Conservation (phyloP, 1,284 basidiomycete genomes). For the Erythrobasidium hasegawianum region DNA sequence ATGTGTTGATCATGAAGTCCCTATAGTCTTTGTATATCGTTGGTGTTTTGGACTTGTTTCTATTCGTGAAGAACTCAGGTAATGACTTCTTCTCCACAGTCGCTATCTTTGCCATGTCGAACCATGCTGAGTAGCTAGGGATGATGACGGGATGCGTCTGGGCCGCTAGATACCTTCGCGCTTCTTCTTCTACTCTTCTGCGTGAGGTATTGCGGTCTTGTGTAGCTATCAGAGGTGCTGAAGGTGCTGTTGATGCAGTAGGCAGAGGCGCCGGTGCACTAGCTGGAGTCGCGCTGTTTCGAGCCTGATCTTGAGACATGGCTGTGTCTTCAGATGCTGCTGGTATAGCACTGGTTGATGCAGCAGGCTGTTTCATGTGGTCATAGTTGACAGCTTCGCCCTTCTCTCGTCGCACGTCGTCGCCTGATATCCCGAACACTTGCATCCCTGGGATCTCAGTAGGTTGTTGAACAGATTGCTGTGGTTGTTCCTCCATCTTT, state of each 20-base stretch:
- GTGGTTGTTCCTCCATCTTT: slow-evolving; percentile 5
- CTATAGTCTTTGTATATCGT: slow-evolving; percentile 98
- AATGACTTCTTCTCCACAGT: slow-evolving; percentile 86
- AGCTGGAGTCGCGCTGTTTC: background rate
- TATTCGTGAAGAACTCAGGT: slow-evolving; percentile 97
- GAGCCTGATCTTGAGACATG: background rate
- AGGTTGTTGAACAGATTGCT: background rate
- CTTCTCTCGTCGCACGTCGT: slow-evolving; percentile 33
- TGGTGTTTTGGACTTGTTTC: slow-evolving; percentile 92
- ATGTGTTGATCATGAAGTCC: slow-evolving; percentile 99
- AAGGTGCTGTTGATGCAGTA: too few species aligned
- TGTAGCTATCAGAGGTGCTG: slow-evolving; percentile 55
- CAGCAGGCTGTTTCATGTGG: slow-evolving; percentile 21
- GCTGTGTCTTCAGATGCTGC: slow-evolving; percentile 3
- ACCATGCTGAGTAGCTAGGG: slow-evolving; percentile 97
- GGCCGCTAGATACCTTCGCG: slow-evolving; percentile 87
- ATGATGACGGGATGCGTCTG: slow-evolving; percentile 93
- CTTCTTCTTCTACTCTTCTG: slow-evolving; percentile 73
- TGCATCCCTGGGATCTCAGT: slow-evolving; percentile 32
- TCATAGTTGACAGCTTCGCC: slow-evolving; percentile 28
- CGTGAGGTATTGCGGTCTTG: slow-evolving; percentile 74
- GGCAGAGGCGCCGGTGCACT: slow-evolving; percentile 1
- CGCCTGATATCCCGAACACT: slow-evolving; percentile 28
- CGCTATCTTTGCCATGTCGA: slow-evolving; percentile 89
- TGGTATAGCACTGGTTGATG: background rate